Evolutionary conservation across 1,284 basidiomycete species (phyloP).

Genomic region (Fomitopsis schrenkii): DNA sequence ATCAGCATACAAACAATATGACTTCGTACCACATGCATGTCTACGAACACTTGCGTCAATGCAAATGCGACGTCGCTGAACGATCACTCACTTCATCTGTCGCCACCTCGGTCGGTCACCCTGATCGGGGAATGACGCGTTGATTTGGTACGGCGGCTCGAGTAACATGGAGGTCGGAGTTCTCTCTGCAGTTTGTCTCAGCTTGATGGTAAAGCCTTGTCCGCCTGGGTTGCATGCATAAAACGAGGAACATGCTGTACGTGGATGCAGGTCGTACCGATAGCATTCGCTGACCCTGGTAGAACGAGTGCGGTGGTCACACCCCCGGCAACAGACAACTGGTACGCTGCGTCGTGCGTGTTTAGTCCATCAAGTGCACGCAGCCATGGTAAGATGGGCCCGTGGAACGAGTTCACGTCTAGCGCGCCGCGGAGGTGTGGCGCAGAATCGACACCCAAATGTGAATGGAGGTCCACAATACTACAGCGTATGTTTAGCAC

Average conservation of each 20-base stretch:
- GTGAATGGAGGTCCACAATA: slow-evolving; percentile 60
- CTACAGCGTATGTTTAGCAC: slow-evolving; percentile 16
- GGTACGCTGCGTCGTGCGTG: slow-evolving; percentile 46
- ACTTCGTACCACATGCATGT: slow-evolving; percentile 33
- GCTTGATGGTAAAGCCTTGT: slow-evolving; percentile 50
- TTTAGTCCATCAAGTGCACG: slow-evolving; percentile 48
- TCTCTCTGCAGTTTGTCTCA: slow-evolving; percentile 40
- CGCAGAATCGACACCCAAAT: slow-evolving; percentile 48
- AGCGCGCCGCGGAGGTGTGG: slow-evolving; percentile 31
- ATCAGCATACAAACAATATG: not conserved
- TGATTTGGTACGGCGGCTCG: slow-evolving; percentile 39
- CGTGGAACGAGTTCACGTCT: slow-evolving; percentile 39
- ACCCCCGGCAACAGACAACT: slow-evolving; percentile 42
- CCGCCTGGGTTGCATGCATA: slow-evolving; percentile 25
- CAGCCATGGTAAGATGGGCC: slow-evolving; percentile 45
- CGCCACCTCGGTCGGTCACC: slow-evolving; percentile 33
- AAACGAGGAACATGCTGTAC: not conserved
- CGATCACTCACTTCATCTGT: slow-evolving; percentile 37
- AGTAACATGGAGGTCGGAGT: slow-evolving; percentile 42
- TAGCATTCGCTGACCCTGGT: slow-evolving; percentile 53
- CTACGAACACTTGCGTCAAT: slow-evolving; percentile 15
- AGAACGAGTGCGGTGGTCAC: slow-evolving; percentile 69
- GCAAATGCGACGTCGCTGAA: slow-evolving; percentile 2
- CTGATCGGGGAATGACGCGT: slow-evolving; percentile 25
- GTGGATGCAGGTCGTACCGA: slow-evolving; percentile 33